A percentile compares a stretch with the other conserved stretches of the same genome.
These are phyloP conservation scores for Letharia columbiana DNA, from an alignment of 495 filamentous ascomycete species.

Conservation along the genomic window DNA sequence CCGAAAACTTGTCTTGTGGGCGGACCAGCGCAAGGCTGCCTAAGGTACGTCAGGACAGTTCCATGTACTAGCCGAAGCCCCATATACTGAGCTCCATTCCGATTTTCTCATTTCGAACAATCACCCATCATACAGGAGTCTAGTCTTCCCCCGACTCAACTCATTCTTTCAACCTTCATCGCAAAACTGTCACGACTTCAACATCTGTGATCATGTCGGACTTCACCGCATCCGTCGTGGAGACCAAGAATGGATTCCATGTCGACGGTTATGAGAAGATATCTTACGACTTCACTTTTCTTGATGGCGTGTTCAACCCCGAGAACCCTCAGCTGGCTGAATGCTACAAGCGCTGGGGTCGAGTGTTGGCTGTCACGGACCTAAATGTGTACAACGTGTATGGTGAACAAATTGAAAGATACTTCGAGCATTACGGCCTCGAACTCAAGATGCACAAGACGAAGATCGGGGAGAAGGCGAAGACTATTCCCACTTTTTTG, in stretches of 20 bases:
- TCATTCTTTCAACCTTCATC: neutral
- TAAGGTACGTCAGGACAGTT: slow-evolving; percentile 11
- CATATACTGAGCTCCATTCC: slow-evolving; percentile 5
- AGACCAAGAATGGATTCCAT: slow-evolving; percentile 49
- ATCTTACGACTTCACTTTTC: slow-evolving; percentile 57
- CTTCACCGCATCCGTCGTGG: slow-evolving; percentile 47
- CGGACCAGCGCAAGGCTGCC: neutral
- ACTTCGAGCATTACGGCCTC: slow-evolving; percentile 47
- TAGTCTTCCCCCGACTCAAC: neutral
- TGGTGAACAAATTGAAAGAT: slow-evolving; percentile 47
- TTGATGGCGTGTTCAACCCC: slow-evolving; percentile 51
- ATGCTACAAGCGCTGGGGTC: slow-evolving; percentile 49
- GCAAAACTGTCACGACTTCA: slow-evolving; percentile 16
- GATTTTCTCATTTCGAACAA: neutral
- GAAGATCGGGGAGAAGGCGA: slow-evolving; percentile 57
- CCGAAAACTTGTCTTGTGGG: neutral
- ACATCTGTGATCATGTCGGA: slow-evolving; percentile 43
- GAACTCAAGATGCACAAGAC: slow-evolving; percentile 52
- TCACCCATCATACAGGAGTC: too few species aligned
- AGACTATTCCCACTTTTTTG: slow-evolving; percentile 52
- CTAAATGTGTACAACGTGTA: slow-evolving; percentile 53
- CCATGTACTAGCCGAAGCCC: neutral
- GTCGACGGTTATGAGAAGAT: slow-evolving; percentile 60
- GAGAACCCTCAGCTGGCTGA: slow-evolving; percentile 45
- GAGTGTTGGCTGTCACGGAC: slow-evolving; percentile 53